Evolutionary conservation across 2,329 filamentous ascomycete species (phyloP), one percentile per base, ranked within the genome.

Genomic region (Leptographium wingfieldii): DNA sequence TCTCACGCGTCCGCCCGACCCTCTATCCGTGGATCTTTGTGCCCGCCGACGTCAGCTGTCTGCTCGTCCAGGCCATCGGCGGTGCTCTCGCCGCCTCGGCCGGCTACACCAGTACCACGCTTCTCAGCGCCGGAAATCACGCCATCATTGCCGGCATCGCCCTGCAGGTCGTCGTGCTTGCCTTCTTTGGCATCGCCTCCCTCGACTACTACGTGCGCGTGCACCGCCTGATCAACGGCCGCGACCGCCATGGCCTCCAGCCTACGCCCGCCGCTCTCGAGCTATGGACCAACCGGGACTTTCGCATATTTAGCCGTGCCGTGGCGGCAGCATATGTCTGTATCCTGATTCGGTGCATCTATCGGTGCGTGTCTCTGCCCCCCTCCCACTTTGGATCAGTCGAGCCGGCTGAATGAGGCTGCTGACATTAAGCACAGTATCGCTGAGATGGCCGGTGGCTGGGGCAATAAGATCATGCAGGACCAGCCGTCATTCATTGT

Each of bases 381-480:
- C 3, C 3, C 33, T 11, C 3, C 16, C 49, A 19, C 14, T 7
- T 7, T 52, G 5, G 29, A 3, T 14, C 11, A 16, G 10, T 14
- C 25, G 1, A 12, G 7, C 10, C 22, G 12, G 4, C 12, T 11
- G 25, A 10, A 27, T 22, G 46, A 49, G 19, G 43, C 6, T n/a
- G 16, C 54, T 40, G 33, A 40, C 63, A 58, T 7, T 2, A 29
- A 58, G 5, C 19, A 10, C 46, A 82, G 81, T 66, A 80, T 85
- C 58, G 79, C 78, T 1, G 83, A 86, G 68, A 84, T 86, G 80
- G 77, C 79, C 2, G 80, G 80, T 31, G 83, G 83, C 25, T 86
- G 82, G 82, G 80, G 79, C 11, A 84, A 83, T 70, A 67, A 74
- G 19, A 80, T 85, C 67, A 85, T 86, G 81, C 80, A 82, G 64